These are phyloP conservation scores for Senna siamea DNA, from an alignment of 306 rosid species.

Conservation along the genomic window DNA sequence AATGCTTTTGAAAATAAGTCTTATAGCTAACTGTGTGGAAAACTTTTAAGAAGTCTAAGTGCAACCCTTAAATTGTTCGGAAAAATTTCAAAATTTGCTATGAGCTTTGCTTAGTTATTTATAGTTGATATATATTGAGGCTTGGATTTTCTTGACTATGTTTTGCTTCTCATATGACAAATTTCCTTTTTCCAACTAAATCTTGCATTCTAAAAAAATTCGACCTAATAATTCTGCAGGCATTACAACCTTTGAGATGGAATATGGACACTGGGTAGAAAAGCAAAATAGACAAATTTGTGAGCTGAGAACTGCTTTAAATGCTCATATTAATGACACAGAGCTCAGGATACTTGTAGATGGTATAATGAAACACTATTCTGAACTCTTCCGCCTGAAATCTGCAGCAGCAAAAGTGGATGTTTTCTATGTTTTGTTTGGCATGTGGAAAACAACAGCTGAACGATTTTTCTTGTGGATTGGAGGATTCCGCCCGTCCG, in stretches of 20 bases:
- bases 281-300: constrained; percentile 67
- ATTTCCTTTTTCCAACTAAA: constrained; percentile 8
- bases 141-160: not conserved
- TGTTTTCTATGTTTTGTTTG: constrained; percentile 79
- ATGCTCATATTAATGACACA: constrained; percentile 56
- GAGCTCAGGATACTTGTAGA: constrained; percentile 74
- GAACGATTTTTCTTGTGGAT: constrained; percentile 90
- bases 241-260: constrained; percentile 70
- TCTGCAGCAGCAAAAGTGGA: constrained; percentile 84
- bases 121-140: constrained; percentile 3
- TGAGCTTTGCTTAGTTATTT: constrained; percentile 24
- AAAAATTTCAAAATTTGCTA: not conserved
- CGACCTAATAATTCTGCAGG: constrained; percentile 48
- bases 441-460: constrained; percentile 89
- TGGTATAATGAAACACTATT: constrained; percentile 70
- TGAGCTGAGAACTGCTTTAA: constrained; percentile 71
- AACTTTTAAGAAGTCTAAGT: constrained; percentile 22
- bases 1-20: not conserved
- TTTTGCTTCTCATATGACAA: constrained; percentile 19
- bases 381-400: constrained; percentile 76
- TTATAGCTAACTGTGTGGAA: not conserved
- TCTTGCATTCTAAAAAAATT: constrained; percentile 34
- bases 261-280: constrained; percentile 83
- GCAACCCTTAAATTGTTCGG: constrained; percentile 13
- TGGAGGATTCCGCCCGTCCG: constrained; percentile 98